A percentile compares a stretch with the other conserved stretches of the same genome.
Conservation (phyloP, 2,329 filamentous ascomycete species). For the Trichoderma hamatum region DNA sequence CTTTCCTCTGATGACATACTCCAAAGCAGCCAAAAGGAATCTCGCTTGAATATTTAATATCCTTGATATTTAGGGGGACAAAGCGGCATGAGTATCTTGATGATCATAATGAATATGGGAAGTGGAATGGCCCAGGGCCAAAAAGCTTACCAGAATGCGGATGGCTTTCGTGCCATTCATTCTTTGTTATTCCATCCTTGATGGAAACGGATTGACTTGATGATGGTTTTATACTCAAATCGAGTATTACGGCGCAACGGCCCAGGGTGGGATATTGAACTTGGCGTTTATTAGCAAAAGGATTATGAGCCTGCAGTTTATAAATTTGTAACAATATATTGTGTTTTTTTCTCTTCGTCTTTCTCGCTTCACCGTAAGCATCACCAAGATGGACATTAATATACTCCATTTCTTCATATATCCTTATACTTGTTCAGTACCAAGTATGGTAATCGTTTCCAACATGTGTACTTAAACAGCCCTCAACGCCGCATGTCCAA, state of each 20-base stretch:
- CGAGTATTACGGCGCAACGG: background rate
- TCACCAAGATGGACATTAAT: background rate
- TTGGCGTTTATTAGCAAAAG: constrained; percentile 14
- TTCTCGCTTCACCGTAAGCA: background rate
- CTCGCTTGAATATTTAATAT: background rate
- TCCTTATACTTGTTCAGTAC: background rate
- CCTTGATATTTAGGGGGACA: background rate
- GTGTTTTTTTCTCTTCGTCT: background rate
- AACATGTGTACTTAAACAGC: background rate
- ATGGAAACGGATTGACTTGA: background rate
- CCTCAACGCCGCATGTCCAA: constrained; percentile 15
- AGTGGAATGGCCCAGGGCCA: background rate
- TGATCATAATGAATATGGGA: background rate
- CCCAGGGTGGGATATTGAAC: constrained; percentile 1
- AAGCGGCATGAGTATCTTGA: background rate
- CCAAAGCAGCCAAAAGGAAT: constrained; percentile 40
- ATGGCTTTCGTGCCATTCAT: background rate
- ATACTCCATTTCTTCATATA: background rate
- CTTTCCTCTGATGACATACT: constrained; percentile 44
- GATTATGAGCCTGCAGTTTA: constrained; percentile 2
- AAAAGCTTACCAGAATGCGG: background rate
- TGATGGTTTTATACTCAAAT: background rate
- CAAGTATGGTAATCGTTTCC: background rate
- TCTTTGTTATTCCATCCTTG: background rate
- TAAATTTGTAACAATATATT: background rate